A percentile compares a stretch with the other conserved stretches of the same genome.
phyloP scores from a whole-genome alignment of 2,329 filamentous ascomycete genomes.

The Sphaerostilbella broomeana region DNA sequence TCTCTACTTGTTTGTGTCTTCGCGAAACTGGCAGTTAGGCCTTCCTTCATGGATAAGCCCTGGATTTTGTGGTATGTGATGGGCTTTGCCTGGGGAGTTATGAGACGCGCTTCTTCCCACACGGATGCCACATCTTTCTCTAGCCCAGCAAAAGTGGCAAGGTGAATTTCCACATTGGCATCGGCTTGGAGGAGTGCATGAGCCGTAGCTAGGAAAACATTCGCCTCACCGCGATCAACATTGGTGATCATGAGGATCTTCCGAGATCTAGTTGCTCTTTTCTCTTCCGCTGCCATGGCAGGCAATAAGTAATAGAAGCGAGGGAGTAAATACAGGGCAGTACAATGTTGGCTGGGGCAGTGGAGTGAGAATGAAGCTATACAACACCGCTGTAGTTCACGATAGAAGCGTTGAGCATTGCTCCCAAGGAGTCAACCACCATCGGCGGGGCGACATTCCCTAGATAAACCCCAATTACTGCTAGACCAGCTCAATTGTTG shows the following conservation, averaged over 20 bases:
- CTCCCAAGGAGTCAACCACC: no score
- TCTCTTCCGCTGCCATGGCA: not conserved
- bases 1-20: not conserved
- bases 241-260: slow-evolving; percentile 38
- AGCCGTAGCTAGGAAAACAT: slow-evolving; percentile 37
- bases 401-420: no score
- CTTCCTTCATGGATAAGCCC: slow-evolving; percentile 15
- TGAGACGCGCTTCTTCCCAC: slow-evolving; percentile 8
- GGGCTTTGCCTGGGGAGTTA: slow-evolving; percentile 14
- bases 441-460: no score
- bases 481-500: no score
- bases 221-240: slow-evolving; percentile 40
- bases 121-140: slow-evolving; percentile 16
- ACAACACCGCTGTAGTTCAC: no score
- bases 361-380: no score
- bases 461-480: no score
- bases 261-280: not conserved
- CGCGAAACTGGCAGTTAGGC: slow-evolving; percentile 8
- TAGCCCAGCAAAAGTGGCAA: slow-evolving; percentile 36
- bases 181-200: slow-evolving; percentile 31
- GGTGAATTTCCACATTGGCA: slow-evolving; percentile 34
- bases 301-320: not conserved
- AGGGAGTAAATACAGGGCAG: not conserved
- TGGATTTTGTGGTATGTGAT: slow-evolving; percentile 23
- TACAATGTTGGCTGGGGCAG: not conserved